A percentile compares a stretch with the other conserved stretches of the same genome.
Evolutionary conservation across 1,284 basidiomycete genomes (phyloP).

Genomic region (Rugosomyces carneus): DNA sequence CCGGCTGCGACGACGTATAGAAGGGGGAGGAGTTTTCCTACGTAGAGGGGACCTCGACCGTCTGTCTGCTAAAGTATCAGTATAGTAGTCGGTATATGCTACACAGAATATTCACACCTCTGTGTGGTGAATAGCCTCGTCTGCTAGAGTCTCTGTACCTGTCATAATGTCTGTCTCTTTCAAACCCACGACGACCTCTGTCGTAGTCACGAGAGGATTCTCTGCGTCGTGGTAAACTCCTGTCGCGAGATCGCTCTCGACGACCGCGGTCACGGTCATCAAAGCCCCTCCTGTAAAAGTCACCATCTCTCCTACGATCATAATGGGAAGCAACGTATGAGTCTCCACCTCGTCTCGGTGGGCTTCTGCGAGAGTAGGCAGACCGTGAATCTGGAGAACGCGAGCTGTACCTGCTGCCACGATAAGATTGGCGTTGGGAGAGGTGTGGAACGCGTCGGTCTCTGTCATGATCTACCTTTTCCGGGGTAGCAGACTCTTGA

Average conservation of each 20-base stretch:
- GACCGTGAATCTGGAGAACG: constrained; percentile 17
- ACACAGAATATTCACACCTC: constrained; percentile 10
- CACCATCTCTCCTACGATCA: constrained; percentile 22
- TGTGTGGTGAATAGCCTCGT: constrained; percentile 11
- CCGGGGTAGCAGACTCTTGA: constrained; percentile 21
- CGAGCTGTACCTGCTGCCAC: constrained; percentile 2
- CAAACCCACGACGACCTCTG: constrained; percentile 13
- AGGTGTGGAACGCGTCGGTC: constrained; percentile 7
- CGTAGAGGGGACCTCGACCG: constrained; percentile 16
- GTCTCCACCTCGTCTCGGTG: constrained; percentile 18
- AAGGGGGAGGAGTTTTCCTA: constrained; percentile 11
- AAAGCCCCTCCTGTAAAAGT: constrained; percentile 19
- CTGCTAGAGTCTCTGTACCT: constrained; percentile 12
- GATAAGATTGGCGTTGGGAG: constrained; percentile 13
- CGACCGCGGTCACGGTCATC: constrained; percentile 19
- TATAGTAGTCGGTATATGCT: not conserved
- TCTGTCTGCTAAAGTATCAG: not conserved
- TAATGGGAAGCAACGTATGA: constrained; percentile 25
- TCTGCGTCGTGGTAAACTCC: constrained; percentile 12
- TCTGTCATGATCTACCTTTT: constrained; percentile 8
- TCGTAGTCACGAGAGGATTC: constrained; percentile 10
- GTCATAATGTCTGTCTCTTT: constrained; percentile 13
- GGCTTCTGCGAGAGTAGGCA: constrained; percentile 13
- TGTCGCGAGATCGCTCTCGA: constrained; percentile 19
- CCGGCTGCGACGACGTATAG: constrained; percentile 19